phyloP scores from a whole-genome alignment of 2,329 filamentous ascomycete species.

The Akanthomyces lecanii region DNA sequence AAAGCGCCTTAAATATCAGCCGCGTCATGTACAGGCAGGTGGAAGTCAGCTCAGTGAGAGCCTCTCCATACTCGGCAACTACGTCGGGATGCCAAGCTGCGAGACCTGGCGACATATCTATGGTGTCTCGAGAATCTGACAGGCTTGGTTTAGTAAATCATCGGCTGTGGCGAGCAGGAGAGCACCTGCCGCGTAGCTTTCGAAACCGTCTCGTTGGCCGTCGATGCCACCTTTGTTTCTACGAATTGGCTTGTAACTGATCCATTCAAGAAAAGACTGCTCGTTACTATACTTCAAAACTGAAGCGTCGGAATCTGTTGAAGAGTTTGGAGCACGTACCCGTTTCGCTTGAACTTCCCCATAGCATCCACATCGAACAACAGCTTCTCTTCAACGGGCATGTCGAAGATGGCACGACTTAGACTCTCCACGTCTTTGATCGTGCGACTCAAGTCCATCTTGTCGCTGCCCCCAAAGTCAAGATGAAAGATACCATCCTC shows the following conservation, averaged over 20 bases:
- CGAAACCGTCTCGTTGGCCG: constrained; percentile 2
- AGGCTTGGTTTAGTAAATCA: neutral
- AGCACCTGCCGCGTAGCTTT: constrained; percentile 1
- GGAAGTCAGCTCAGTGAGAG: neutral
- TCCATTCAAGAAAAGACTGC: neutral
- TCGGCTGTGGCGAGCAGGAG: no score
- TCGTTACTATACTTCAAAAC: neutral
- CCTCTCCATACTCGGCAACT: neutral
- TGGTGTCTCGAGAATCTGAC: neutral
- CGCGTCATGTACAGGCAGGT: neutral
- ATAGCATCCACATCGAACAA: neutral
- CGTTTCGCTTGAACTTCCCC: neutral
- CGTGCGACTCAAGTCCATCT: neutral
- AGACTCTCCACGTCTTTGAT: neutral
- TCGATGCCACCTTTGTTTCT: constrained; percentile 3
- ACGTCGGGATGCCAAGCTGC: neutral
- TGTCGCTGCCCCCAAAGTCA: neutral
- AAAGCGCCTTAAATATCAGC: neutral
- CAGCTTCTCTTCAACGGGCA: constrained; percentile 4
- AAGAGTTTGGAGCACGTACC: neutral
- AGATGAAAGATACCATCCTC: constrained; percentile 5
- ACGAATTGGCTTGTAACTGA: constrained; percentile 3
- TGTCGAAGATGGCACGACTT: neutral
- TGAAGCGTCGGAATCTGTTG: neutral
- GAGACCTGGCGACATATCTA: neutral